Evolutionary conservation across 306 rosid species (phyloP), one percentile per base, ranked within the genome.

Genomic region (Castanospermum australe): DNA sequence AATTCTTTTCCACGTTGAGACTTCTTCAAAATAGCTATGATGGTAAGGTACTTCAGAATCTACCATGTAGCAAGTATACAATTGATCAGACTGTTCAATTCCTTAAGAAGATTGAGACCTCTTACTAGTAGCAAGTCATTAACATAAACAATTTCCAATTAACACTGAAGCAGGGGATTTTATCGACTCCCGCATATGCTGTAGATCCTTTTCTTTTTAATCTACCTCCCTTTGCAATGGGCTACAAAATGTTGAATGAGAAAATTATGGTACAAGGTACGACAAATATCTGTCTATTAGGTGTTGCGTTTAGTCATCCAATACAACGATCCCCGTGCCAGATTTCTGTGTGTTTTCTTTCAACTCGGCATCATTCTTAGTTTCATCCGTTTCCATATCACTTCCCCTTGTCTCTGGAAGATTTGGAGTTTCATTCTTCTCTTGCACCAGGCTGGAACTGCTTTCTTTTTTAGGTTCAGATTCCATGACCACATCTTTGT

Each of bases 241-340:
- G 73, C 54, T 55, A 66, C 57, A n/a, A 36, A 71, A 39, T 41
- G 72, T 65, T 59, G 62, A 72, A 56, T 20, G n/a, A 44, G 76
- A 56, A 39, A 30, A 67, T 18, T 42, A 47, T 35, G 81, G 41
- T 54, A 80, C 61, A 57, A 24, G 42, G 80, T 81, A 72, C 84
- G 78, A 78, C 39, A 79, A 63, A 71, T 72, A 71, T 63, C 5
- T 38, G 39, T 45, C 50, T 36, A 45, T 60, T 15, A 24, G 45
- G 32, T 7, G 61, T 79, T 48, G 67, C 20, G 22, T 28, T 76
- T 79, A 89, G 25, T 86, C 94, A 79, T 90, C 94, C 87, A 88
- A 77, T 10, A 86, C 67, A 36, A 82, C 12, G 66, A 86, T 77
- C 79, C 85, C 78, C n/a, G 76, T 38, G 54, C 52, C 88, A 4